Evolutionary conservation across 176 grass and related monocot species (phyloP), one percentile per base, ranked within the genome.

Genomic region (Ampelocalamus luodianensis): DNA sequence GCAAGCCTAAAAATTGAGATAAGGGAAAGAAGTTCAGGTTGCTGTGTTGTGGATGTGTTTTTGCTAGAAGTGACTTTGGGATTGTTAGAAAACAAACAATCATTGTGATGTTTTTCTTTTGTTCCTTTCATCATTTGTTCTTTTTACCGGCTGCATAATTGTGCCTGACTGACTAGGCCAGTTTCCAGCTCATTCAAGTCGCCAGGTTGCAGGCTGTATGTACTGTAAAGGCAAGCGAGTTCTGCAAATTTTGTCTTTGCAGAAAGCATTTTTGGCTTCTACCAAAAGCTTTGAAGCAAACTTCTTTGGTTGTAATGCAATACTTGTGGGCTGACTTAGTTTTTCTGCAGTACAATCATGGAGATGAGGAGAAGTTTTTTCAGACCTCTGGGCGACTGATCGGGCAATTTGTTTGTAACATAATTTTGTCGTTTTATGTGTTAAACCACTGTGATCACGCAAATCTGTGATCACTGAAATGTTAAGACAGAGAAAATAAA

Each of bases 111-210:
- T 63, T 69, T 85, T 78, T 85, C 75, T 53, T 82, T 72, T 81
- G 36, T 22, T 38, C 66, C 67, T 55, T 61, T 27, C 54, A 83
- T 87, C 75, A 79, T 83, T 23, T 78, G 29, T 24, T 68, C 27
- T 78, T 86, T 46, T 78, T 72, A 74, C 73, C 83, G 29, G 79
- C 32, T 67, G 74, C 79, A 60, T 50, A 79, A 87, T 87, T 87
- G 55, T 79, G 83, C 46, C 71, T 72, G 46, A 10, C 32, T 81
- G 78, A 58, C 48, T 54, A 82, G 72, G 56, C 88, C 50, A 83
- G 79, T 67, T 79, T 87, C 89, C 89, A 90, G 79, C 88, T 83
- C 88, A 78, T 46, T 46, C 45, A 27, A 18, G 66, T 64, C 73
- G 56, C 80, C 68, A 69, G 17, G 24, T 68, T 79, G 79, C 84